Evolutionary conservation across 495 filamentous ascomycete genomes (phyloP).

Genomic region (Talaromyces stipitatus): DNA sequence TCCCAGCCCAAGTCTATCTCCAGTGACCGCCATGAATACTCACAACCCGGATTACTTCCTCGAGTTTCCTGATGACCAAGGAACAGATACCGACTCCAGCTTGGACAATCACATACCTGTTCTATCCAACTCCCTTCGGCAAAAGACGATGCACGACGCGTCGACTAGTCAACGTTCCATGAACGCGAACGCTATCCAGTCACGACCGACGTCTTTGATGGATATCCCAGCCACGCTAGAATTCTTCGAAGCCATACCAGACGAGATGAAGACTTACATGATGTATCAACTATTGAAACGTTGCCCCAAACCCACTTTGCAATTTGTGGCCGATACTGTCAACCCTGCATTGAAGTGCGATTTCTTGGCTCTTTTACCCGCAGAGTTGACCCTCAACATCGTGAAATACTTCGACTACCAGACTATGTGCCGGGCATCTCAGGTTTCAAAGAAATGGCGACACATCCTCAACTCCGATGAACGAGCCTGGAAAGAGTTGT

Average conservation of each 20-base stretch:
- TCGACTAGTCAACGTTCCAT: conserved; percentile 4
- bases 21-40: conserved; percentile 72
- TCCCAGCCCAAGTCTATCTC: conserved; percentile 90
- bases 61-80: conserved; percentile 34
- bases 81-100: conserved; percentile 39
- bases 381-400: conserved; percentile 82
- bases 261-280: conserved; percentile 82
- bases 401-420: conserved; percentile 78
- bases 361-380: conserved; percentile 73
- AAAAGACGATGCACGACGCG: conserved; percentile 10
- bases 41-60: conserved; percentile 39
- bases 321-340: conserved; percentile 84
- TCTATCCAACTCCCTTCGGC: conserved; percentile 14
- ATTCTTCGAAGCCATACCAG: conserved; percentile 82
- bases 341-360: conserved; percentile 97
- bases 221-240: conserved; percentile 81
- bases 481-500: conserved; percentile 88
- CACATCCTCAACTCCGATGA: conserved; percentile 85
- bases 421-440: conserved; percentile 85
- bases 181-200: conserved; percentile 8
- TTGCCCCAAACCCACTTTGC: conserved; percentile 82
- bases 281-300: conserved; percentile 92
- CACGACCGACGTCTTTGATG: conserved; percentile 43
- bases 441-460: conserved; percentile 92
- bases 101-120: conserved; percentile 29